Conservation (phyloP, 768 basidiomycete species). For the Mycena pura region DNA sequence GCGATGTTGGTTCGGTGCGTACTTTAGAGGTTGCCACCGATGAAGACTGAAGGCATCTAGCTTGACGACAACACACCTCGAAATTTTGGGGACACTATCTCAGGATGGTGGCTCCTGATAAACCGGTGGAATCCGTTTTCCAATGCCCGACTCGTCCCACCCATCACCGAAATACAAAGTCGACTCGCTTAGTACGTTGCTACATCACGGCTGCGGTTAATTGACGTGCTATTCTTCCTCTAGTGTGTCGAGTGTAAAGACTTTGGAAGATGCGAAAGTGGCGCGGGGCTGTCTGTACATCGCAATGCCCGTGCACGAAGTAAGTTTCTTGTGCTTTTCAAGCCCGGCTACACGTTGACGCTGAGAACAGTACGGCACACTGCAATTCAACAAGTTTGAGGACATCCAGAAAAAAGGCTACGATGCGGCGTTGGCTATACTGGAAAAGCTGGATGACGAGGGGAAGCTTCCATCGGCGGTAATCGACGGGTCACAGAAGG, state of each 20-base stretch:
- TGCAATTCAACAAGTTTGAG: constrained; percentile 89
- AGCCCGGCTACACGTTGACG: background rate
- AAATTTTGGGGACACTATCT: constrained; percentile 93
- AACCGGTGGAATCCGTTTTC: constrained; percentile 95
- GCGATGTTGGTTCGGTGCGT: constrained; percentile 88
- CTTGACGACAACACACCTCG: constrained; percentile 95
- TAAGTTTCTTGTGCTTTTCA: constrained; percentile 37
- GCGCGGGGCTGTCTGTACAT: constrained; percentile 90
- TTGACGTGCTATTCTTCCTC: background rate
- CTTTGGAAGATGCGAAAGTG: constrained; percentile 93
- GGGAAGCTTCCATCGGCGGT: constrained; percentile 80
- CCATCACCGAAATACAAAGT: constrained; percentile 92
- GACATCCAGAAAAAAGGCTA: constrained; percentile 89
- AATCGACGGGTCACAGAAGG: constrained; percentile 63
- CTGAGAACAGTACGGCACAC: constrained; percentile 73
- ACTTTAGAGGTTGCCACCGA: background rate
- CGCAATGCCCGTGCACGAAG: constrained; percentile 93
- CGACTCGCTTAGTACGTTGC: constrained; percentile 89
- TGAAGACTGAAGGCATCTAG: constrained; percentile 49
- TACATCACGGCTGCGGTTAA: background rate
- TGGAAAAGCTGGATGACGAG: constrained; percentile 83
- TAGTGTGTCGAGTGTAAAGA: constrained; percentile 95
- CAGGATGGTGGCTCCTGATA: constrained; percentile 94
- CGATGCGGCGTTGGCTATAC: constrained; percentile 67
- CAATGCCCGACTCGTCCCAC: constrained; percentile 75